Percentiles rank a stretch among this genome's conserved stretches.
These are phyloP conservation scores for Nicotiana undulata DNA, from an alignment of 257 asterid species.

Conservation along the genomic window DNA sequence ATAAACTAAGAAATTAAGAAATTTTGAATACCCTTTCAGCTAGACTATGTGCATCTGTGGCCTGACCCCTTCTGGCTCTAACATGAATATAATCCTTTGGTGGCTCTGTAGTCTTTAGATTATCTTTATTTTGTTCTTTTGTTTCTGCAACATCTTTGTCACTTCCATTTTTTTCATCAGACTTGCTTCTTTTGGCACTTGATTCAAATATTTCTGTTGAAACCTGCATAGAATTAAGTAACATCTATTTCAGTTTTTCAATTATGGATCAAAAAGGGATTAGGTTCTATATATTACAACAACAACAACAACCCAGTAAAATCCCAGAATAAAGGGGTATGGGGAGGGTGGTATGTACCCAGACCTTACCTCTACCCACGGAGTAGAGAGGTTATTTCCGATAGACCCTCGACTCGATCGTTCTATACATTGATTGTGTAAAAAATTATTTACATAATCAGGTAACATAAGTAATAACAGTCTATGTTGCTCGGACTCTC, in stretches of 20 bases:
- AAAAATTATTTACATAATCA: too few species aligned
- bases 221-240: constrained; percentile 30
- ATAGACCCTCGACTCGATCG: too few species aligned
- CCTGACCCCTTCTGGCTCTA: constrained; percentile 92
- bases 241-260: neutral
- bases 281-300: too few species aligned
- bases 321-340: too few species aligned
- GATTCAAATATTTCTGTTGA: constrained; percentile 44
- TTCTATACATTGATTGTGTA: neutral
- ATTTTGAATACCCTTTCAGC: constrained; percentile 69
- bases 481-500: neutral
- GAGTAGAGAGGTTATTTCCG: too few species aligned
- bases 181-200: constrained; percentile 48
- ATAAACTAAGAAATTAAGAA: neutral
- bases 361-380: too few species aligned
- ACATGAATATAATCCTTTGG: constrained; percentile 89
- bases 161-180: constrained; percentile 14
- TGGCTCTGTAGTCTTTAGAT: constrained; percentile 38
- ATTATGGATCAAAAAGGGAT: neutral
- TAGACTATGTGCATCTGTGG: constrained; percentile 93
- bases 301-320: too few species aligned
- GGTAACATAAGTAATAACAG: neutral
- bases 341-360: too few species aligned
- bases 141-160: constrained; percentile 17
- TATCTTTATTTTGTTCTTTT: constrained; percentile 1